Evolutionary conservation across 208 protist species (phyloP), one percentile per base, ranked within the genome.

Genomic region (Trypanosomatidae sp.): DNA sequence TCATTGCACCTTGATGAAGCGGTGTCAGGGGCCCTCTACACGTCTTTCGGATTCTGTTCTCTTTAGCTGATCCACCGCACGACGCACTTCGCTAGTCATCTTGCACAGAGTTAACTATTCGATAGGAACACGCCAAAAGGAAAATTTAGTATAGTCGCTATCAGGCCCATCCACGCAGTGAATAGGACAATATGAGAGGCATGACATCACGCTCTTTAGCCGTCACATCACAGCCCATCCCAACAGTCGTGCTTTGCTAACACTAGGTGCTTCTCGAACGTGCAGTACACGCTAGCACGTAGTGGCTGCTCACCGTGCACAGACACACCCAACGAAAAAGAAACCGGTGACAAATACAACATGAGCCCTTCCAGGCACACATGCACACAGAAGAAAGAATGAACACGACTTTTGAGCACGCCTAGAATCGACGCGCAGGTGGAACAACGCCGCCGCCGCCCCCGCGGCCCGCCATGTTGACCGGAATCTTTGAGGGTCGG

Each of bases 361-460:
- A n/a, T 9, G 17, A 12, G 9, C 30, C 41, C 3, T 56, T 41
- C 33, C 12, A 46, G 1, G 44, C n/a, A 33, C 41, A 39, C 36
- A 55, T 30, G 53, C 46, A 73, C 9, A 10, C 7, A 60, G 0
- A 30, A 1, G 43, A 13, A 47, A 56, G 3, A 62, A 2, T 4
- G 28, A 12, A 9, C 3, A 60, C 55, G 30, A 3, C 55, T 9
- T 15, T 7, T 13, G 7, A 30, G 19, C 9, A 30, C 4, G 19
- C 44, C 33, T 86, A 92, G 66, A 92, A 92, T 22, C 85, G 77
- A 28, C 85, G 88, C n/a, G 88, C 80, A 0, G 88, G 88, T 19
- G 88, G 88, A 5, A 86, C 80, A 59, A 77, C 79, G 39, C 66
- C 49, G 17, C 68, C 68, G 15, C 68, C 68, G 15, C 59, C 59